Percentiles rank a stretch among this genome's conserved stretches.
Evolutionary conservation across 2,329 filamentous ascomycete genomes (phyloP).

Genomic region (Cordyceps sp.): DNA sequence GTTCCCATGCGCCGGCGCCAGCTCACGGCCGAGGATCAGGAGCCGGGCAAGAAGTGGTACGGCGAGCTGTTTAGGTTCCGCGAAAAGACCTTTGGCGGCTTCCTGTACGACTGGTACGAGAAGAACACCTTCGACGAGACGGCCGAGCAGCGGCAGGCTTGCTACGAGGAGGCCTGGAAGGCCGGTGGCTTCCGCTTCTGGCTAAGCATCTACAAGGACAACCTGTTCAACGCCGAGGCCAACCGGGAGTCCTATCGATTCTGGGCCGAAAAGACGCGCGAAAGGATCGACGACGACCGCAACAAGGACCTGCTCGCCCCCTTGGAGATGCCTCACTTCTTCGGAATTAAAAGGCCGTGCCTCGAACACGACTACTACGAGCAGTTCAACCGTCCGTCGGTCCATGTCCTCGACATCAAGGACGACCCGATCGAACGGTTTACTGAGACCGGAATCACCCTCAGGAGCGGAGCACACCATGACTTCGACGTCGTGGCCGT

Average conservation of each 20-base stretch:
- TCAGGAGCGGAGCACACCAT: constrained; percentile 21
- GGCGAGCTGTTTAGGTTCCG: constrained; percentile 34
- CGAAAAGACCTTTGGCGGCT: constrained; percentile 38
- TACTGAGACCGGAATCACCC: constrained; percentile 21
- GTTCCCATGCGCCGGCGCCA: constrained; percentile 39
- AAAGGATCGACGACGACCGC: constrained; percentile 29
- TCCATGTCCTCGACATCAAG: constrained; percentile 24
- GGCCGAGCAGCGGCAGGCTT: constrained; percentile 28
- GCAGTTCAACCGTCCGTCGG: constrained; percentile 25
- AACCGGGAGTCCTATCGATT: constrained; percentile 38
- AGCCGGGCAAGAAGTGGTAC: constrained; percentile 25
- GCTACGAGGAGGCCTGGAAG: constrained; percentile 30
- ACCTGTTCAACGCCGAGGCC: constrained; percentile 23
- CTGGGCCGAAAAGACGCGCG: constrained; percentile 33
- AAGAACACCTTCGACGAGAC: constrained; percentile 38
- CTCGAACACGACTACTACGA: constrained; percentile 28
- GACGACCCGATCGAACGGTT: constrained; percentile 22
- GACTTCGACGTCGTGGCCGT: constrained; percentile 27
- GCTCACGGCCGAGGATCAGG: constrained; percentile 21
- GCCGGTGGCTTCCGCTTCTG: constrained; percentile 38
- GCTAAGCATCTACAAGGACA: constrained; percentile 37
- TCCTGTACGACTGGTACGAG: constrained; percentile 37
- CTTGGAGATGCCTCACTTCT: constrained; percentile 31
- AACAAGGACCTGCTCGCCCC: constrained; percentile 36
- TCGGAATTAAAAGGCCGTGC: constrained; percentile 33